These are phyloP conservation scores for Globisporangium carolinianum DNA, from an alignment of 352 stramenopile genomes.

Conservation along the genomic window DNA sequence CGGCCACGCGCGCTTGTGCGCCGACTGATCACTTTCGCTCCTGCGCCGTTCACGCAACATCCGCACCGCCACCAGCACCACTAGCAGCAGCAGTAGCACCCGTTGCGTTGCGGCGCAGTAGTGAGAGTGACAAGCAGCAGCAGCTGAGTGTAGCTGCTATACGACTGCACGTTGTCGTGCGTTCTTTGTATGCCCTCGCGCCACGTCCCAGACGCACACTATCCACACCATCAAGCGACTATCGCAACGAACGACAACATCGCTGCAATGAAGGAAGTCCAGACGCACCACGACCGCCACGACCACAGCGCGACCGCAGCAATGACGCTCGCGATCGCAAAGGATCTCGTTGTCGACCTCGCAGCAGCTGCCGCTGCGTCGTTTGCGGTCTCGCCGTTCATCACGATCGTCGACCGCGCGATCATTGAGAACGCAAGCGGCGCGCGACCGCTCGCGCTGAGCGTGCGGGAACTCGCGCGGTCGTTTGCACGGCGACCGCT, in stretches of 20 bases:
- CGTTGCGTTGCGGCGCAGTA: neutral
- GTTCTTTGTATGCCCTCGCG: neutral
- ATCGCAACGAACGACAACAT: neutral
- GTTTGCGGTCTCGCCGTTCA: slow-evolving; percentile 78
- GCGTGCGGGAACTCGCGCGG: slow-evolving; percentile 53
- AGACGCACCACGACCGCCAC: slow-evolving; percentile 6
- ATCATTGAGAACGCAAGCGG: slow-evolving; percentile 89
- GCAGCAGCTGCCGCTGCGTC: slow-evolving; percentile 54
- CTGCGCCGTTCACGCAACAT: too few species aligned
- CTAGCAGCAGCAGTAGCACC: neutral
- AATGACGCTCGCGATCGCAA: slow-evolving; percentile 23
- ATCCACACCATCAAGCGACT: too few species aligned
- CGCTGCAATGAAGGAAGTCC: slow-evolving; percentile 7
- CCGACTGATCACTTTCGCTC: too few species aligned
- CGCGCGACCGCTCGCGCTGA: slow-evolving; percentile 45
- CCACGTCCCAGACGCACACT: neutral
- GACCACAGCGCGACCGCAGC: slow-evolving; percentile 5
- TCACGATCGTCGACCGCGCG: slow-evolving; percentile 84
- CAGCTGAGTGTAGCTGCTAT: neutral
- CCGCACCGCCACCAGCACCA: too few species aligned
- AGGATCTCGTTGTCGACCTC: slow-evolving; percentile 49
- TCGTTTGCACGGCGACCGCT: slow-evolving; percentile 64
- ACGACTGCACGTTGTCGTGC: neutral
- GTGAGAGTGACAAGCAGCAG: neutral
- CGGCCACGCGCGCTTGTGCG: neutral